Base-by-base conservation (phyloP, 2,329 filamentous ascomycete species). In the Colletotrichum eremochloae region DNA sequence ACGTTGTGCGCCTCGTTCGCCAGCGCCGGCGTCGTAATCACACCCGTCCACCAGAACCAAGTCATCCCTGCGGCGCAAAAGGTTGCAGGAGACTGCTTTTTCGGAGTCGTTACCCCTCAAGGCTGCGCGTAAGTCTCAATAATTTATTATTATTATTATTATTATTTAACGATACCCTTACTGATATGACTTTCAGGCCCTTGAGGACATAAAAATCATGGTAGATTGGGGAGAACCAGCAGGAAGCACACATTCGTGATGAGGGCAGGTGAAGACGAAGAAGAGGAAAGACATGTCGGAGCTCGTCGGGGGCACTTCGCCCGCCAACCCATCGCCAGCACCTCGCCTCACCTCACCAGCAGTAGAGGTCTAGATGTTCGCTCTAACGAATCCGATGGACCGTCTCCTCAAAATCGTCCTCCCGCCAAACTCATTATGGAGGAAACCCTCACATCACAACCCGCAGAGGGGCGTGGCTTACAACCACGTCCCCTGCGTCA, bases 1-100 rank as follows among this genome's bases (percentile, higher is more conserved):
- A 84, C 84, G 66, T 79, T 84, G 38, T 82, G 82, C 76, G 81
- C 82, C 62, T 85, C 86, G 3, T 77, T 88, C 62, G 86, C 79
- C 76, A 84, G 81, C 74, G 88, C 88, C 38, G 87, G 85, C 67
- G 83, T 90, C 61, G 86, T 90, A 77, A 86, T 88, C 77, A 88
- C 86, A 5, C 88, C 88, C 63, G 84, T 90, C 75, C 80, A 79
- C 53, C 71, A 78, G 31, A 80, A 89, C 73, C 87, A 89, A 78
- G 81, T 90, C 44, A 85, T 90, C n/a, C 76, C 81, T 38, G 75
- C 78, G 24, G 67, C 60, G 20, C 40, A 67, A 14, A 48, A 29
- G 40, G 52, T 61, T 5, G 46, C 76, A 2, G 86, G 84, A 38
- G 88, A 90, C 77, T 90, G 88, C 77, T 87, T 84, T 75, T 88